These are phyloP conservation scores for Candida easanensis DNA, from an alignment of 805 yeast species.

Conservation along the genomic window DNA sequence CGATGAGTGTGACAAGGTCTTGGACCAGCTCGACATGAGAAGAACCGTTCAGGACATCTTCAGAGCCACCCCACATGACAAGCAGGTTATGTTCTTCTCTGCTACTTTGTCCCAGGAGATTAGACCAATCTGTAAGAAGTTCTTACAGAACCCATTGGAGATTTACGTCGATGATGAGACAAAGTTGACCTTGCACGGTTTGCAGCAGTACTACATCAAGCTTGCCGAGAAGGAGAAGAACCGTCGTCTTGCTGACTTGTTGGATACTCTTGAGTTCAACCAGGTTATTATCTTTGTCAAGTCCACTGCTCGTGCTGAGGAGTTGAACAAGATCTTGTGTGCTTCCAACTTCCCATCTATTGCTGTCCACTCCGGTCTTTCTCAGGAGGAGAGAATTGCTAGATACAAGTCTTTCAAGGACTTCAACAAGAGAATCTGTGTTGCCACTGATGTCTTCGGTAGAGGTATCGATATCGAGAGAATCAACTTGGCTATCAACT, in stretches of 20 bases:
- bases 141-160: conserved; percentile 97
- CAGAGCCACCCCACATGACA: conserved; percentile 96
- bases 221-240: conserved; percentile 89
- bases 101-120: conserved; percentile 94
- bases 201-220: conserved; percentile 94
- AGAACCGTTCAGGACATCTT: conserved; percentile 97
- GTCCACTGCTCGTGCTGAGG: conserved; percentile 88
- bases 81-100: conserved; percentile 99
- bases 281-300: conserved; percentile 96
- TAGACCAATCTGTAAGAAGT: conserved; percentile 95
- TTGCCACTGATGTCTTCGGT: conserved; percentile 96
- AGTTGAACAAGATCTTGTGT: conserved; percentile 81
- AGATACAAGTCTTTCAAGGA: conserved; percentile 96
- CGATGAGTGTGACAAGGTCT: conserved; percentile 98
- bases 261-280: conserved; percentile 93
- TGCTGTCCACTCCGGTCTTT: conserved; percentile 92
- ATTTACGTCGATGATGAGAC: conserved; percentile 97
- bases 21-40: conserved; percentile 92
- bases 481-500: conserved; percentile 95
- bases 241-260: conserved; percentile 84
- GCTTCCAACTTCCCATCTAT: conserved; percentile 96
- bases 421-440: conserved; percentile 98
- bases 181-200: conserved; percentile 94
- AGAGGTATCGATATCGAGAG: conserved; percentile 99
- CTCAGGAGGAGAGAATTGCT: conserved; percentile 97